Base-by-base conservation (phyloP, 2,329 filamentous ascomycete genomes). In the Microdochium bolleyi region DNA sequence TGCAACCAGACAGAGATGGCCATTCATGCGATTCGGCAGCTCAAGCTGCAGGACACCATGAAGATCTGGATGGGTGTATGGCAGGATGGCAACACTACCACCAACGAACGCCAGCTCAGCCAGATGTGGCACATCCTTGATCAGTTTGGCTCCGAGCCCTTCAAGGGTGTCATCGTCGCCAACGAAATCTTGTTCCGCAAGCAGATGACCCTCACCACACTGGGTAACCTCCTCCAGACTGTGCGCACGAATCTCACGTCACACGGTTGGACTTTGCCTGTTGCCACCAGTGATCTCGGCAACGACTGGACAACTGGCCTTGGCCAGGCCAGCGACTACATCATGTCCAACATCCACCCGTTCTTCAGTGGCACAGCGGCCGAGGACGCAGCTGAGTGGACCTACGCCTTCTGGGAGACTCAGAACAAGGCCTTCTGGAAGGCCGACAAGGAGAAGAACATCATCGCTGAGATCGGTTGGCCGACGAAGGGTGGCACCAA, bases 1-100 rank as follows among this genome's bases (percentile, higher is more conserved):
- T 97, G 92, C 78, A 96, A 96, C 70, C 92, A 97, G 70, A 97
- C 92, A 0, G 82, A 96, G 68, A 94, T 97, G 88, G 82, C 95
- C 1, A 74, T 97, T 9, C 85, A 94, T 61, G 85, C 92, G 21
- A 86, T 97, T 60, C 77, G 88, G 53, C 79, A 79, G 50, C 77
- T 97, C 13, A 77, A 86, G 51, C 73, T 96, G 60, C 78, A 87
- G 52, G 77, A 81, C 53, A 75, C 74, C 1, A 83, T 95, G 74
- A 95, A 95, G 68, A 76, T 97, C 56, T 97, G 92, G 92, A 75
- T 97, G 48, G 92, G 92, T 16, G 92, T 97, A 3, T 96, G 92
- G 89, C 86, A 95, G 56, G 91, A 94, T 64, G 78, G 74, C 53
- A 95, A 96, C 68, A 68, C 74, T 9, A 95, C 89, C 0, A 96